Percentiles rank a stretch among this genome's conserved stretches.
Evolutionary conservation across 2,329 filamentous ascomycete genomes (phyloP).

Genomic region (Penicillium concentricum): DNA sequence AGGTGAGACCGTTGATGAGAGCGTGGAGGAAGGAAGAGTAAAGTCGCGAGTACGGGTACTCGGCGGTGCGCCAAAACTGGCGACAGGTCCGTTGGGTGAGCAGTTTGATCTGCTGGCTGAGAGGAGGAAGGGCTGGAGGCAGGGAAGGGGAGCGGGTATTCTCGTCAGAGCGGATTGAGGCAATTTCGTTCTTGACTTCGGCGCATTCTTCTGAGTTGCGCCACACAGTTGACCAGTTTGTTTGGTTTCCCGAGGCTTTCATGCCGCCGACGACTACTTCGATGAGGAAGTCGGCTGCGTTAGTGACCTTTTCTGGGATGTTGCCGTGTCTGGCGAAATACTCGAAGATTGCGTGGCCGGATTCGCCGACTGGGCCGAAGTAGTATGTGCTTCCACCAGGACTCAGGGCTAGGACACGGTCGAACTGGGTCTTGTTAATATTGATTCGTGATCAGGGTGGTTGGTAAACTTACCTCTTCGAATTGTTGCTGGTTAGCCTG

Average conservation of each 20-base stretch:
- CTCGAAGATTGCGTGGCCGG: constrained; percentile 60
- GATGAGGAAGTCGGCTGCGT: constrained; percentile 61
- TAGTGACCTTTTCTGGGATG: constrained; percentile 59
- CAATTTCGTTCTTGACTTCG: constrained; percentile 60
- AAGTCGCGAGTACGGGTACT: constrained; percentile 71
- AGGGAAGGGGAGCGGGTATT: constrained; percentile 35
- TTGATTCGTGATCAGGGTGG: background rate
- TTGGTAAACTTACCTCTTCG: constrained; percentile 28
- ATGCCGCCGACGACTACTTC: constrained; percentile 57
- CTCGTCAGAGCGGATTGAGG: constrained; percentile 54
- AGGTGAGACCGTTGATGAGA: constrained; percentile 73
- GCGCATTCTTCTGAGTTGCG: constrained; percentile 58
- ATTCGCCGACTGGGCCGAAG: constrained; percentile 65
- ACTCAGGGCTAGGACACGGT: constrained; percentile 66
- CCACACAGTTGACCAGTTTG: constrained; percentile 72
- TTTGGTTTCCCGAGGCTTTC: constrained; percentile 48
- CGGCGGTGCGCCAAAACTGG: constrained; percentile 70
- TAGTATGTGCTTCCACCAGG: constrained; percentile 66
- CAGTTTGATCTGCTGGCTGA: constrained; percentile 59
- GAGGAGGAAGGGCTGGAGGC: constrained; percentile 43
- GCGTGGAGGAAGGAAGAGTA: constrained; percentile 66
- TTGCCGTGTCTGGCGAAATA: constrained; percentile 64
- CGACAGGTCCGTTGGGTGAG: constrained; percentile 67
- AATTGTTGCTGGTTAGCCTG: constrained; percentile 65
- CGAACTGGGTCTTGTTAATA: constrained; percentile 54